Evolutionary conservation across 345 rosid genomes (phyloP), one percentile per base, ranked within the genome.

Genomic region (Eutrema japonicum): DNA sequence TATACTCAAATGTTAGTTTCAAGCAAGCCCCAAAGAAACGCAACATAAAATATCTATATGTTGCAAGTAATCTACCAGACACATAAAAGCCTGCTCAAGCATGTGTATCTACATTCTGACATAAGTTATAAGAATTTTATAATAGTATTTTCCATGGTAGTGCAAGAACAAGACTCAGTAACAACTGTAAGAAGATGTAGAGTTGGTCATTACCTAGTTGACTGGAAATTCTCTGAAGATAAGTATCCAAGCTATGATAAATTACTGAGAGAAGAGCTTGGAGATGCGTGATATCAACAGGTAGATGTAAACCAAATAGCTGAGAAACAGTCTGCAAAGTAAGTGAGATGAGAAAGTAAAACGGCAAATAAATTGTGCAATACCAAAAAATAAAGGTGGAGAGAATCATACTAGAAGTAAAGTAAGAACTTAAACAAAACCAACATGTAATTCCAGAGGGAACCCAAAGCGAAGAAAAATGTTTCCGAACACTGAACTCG

Each of bases 191-290:
- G 60, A 56, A 71, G 73, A 66, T 58, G 50, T 59, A 53, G 52
- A 29, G 64, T 59, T 37, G 45, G 57, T 51, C 22, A 61, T 29
- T 88, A 95, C 99, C 99, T 88, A 95, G 83, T 74, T 84, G 92
- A 46, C 77, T 82, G 71, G 78, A 82, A 71, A 91, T 33, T 74
- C 86, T 87, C 85, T 66, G 84, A 83, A 91, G 82, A 81, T 86
- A 95, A 64, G 86, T 62, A 79, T 89, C 97, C 88, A 95, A 79
- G 82, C 92, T 83, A 76, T 91, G 99, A 70, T 85, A 95, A 78
- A 91, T 81, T 61, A 89, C 52, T 45, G 99, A 95, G 64, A 95
- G 90, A 47, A 95, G 89, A 59, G 97, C 97, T 82, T 95, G 99
- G 72, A 95, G 84, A 87, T 95, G 99, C 30, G 88, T 89, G 37